phyloP scores from a whole-genome alignment of 306 rosid species.

The Glycine tomentella region DNA sequence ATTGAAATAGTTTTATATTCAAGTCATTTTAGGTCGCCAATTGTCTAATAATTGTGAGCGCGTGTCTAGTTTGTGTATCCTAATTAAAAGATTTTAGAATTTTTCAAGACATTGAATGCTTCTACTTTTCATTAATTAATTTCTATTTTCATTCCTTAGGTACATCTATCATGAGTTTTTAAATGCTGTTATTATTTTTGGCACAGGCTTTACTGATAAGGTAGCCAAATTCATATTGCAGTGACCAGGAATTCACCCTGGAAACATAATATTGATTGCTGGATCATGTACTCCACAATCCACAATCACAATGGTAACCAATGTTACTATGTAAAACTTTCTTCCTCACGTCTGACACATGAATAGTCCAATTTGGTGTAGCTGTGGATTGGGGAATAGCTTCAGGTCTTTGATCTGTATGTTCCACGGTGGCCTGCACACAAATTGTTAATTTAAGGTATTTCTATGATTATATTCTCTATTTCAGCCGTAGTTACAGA shows the following conservation, averaged over 20 bases:
- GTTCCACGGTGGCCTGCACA: constrained; percentile 55
- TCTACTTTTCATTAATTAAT: background rate
- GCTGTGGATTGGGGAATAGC: constrained; percentile 52
- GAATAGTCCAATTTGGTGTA: constrained; percentile 56
- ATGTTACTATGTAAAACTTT: constrained; percentile 25
- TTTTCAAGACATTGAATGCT: background rate
- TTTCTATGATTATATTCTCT: background rate
- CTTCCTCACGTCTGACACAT: constrained; percentile 69
- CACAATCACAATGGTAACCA: constrained; percentile 21
- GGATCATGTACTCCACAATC: constrained; percentile 24
- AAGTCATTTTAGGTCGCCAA: background rate
- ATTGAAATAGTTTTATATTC: background rate
- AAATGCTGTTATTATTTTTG: constrained; percentile 10
- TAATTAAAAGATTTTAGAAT: background rate
- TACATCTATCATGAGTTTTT: constrained; percentile 18
- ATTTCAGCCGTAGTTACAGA: background rate
- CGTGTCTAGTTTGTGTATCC: background rate
- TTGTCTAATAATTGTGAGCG: background rate
- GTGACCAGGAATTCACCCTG: constrained; percentile 12
- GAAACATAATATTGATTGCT: constrained; percentile 12
- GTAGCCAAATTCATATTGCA: background rate
- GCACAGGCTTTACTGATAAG: background rate
- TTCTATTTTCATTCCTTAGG: background rate
- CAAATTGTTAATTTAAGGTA: constrained; percentile 8
- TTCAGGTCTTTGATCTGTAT: constrained; percentile 52